Base-by-base conservation (phyloP, 345 rosid genomes). In the Gynandropsis gynandra region DNA sequence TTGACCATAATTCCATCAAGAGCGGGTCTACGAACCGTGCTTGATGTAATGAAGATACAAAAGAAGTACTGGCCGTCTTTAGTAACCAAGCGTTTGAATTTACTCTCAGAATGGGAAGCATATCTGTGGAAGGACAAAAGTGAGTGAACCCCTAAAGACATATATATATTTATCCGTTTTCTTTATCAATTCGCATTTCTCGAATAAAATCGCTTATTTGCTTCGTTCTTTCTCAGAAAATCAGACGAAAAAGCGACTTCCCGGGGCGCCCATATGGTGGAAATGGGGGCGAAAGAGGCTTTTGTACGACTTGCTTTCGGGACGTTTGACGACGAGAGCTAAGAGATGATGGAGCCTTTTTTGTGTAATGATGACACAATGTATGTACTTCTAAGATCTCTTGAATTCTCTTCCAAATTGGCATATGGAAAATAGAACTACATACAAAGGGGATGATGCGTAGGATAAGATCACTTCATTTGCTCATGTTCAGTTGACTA, bases 31-130 rank as follows among this genome's bases (percentile, higher is more conserved):
- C 78, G 51, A 63, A 76, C 94, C 16, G 87, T 87, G 66, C 46
- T 85, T 56, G 87, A 92, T 59, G 97, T 92, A 47, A 48, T 87
- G 73, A 77, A 75, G 68, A 75, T 92, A 59, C 95, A 92, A 66
- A 79, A 63, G 77, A 74, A 74, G 50, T 80, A 69, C 74, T 92
- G 98, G 98, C 81, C 88, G 43, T 67, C 65, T 51, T 68, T 82
- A 39, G 61, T 54, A 39, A 42, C 78, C 17, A 54, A 50, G 59
- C 68, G 65, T 27, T 24, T 55, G 55, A 75, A 70, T 36, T 70
- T 92, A 77, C 79, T 82, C 68, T 69, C 75, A 4, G 76, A 71
- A 29, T 75, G 80, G 89, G 75, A 63, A 58, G 32, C 63, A n/a
- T 58, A 56, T 58, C 38, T 56, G 40, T 27, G 43, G 8, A 61